Conservation (phyloP, 129 eudicot species). For the Tagetes erecta region DNA sequence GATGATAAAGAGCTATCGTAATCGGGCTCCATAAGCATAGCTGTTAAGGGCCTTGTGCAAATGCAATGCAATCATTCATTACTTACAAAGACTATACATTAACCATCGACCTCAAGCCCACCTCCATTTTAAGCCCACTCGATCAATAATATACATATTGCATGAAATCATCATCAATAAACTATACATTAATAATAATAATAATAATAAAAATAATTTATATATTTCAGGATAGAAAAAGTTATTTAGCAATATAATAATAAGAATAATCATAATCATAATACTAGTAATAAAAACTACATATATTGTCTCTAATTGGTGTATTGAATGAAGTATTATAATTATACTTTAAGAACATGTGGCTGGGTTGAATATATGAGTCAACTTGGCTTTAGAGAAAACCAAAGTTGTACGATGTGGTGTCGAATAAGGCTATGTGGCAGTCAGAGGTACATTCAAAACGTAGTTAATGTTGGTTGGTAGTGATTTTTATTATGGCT, state of each 20-base stretch:
- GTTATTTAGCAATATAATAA: too few species aligned
- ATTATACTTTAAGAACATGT: background rate
- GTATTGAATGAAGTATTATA: background rate
- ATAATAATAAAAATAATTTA: too few species aligned
- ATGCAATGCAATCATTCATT: background rate
- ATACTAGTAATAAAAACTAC: too few species aligned
- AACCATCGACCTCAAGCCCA: constrained; percentile 11
- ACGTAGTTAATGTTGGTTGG: constrained; percentile 6
- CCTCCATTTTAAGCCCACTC: constrained; percentile 9
- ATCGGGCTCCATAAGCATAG: constrained; percentile 19
- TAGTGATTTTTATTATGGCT: background rate
- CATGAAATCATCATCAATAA: too few species aligned
- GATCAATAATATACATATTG: background rate
- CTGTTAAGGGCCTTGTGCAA: background rate
- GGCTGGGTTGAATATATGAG: background rate
- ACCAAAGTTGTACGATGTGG: constrained; percentile 14
- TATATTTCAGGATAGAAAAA: too few species aligned
- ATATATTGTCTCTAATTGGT: background rate
- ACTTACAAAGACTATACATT: background rate
- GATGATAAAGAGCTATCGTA: background rate
- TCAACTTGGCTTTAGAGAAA: background rate
- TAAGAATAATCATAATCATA: background rate
- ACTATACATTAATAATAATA: too few species aligned
- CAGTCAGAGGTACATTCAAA: constrained; percentile 11
- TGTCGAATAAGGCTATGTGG: constrained; percentile 2